Conservation (phyloP, 2,329 filamentous ascomycete species). For the Fusarium globosum region DNA sequence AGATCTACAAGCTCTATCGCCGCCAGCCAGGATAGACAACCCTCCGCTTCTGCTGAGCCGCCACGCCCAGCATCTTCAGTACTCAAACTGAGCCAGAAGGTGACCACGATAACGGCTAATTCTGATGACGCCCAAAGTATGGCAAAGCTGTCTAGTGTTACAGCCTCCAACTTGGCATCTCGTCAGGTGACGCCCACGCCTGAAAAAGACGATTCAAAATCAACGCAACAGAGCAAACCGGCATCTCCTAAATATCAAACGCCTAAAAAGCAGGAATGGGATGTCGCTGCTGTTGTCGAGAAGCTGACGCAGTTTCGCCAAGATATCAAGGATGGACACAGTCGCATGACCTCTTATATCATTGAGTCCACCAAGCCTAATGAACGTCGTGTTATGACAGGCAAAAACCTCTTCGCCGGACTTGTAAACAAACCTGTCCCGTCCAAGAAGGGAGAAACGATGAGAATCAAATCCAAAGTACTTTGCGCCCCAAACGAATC, state of each 20-base stretch:
- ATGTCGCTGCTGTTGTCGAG: conserved; percentile 55
- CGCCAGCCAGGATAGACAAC: conserved; percentile 1
- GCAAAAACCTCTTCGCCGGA: conserved; percentile 61
- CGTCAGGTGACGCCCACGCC: conserved; percentile 42
- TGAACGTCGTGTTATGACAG: conserved; percentile 54
- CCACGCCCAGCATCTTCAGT: neutral
- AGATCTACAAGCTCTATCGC: conserved; percentile 26
- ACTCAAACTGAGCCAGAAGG: conserved; percentile 15
- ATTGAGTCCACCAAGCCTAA: conserved; percentile 58
- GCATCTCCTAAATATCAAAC: conserved; percentile 40
- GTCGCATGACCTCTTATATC: conserved; percentile 57
- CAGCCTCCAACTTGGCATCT: conserved; percentile 29
- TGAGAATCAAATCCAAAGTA: conserved; percentile 65
- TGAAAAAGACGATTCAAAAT: conserved; percentile 25
- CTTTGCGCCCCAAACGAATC: conserved; percentile 26
- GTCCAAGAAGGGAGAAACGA: conserved; percentile 53
- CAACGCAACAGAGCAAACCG: conserved; percentile 13
- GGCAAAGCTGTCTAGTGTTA: conserved; percentile 37
- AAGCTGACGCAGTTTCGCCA: conserved; percentile 54
- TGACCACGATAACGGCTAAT: conserved; percentile 12
- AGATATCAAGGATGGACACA: conserved; percentile 59
- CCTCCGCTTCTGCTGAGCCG: conserved; percentile 1
- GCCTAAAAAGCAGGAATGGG: conserved; percentile 52
- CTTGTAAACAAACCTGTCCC: conserved; percentile 53
- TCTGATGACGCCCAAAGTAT: conserved; percentile 38